A percentile compares a stretch with the other conserved stretches of the same genome.
phyloP scores from a whole-genome alignment of 768 basidiomycete species.

The Asterophora lycoperdoides region DNA sequence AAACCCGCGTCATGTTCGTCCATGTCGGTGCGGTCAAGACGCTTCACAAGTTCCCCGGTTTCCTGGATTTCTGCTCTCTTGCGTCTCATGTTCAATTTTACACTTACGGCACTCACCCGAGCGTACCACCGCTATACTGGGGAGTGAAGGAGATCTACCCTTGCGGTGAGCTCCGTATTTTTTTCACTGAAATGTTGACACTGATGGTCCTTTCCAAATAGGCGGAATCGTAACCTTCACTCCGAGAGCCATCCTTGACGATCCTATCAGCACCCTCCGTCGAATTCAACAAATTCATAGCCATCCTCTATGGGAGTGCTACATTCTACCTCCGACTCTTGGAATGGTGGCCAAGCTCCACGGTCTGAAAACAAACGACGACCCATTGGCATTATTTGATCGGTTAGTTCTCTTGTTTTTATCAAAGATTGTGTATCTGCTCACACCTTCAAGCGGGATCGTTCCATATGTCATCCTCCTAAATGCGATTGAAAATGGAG shows the following conservation, averaged over 20 bases:
- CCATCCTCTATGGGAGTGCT: slow-evolving; percentile 68
- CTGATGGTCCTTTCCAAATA: slow-evolving; percentile 20
- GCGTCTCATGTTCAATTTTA: slow-evolving; percentile 52
- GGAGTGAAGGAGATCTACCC: slow-evolving; percentile 66
- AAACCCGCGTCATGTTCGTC: slow-evolving; percentile 54
- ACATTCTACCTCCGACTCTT: slow-evolving; percentile 60
- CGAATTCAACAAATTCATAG: slow-evolving; percentile 47
- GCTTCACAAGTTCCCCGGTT: slow-evolving; percentile 44
- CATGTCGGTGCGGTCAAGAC: slow-evolving; percentile 53
- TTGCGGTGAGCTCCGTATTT: slow-evolving; percentile 41
- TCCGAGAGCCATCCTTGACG: slow-evolving; percentile 51
- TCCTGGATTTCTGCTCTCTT: slow-evolving; percentile 44
- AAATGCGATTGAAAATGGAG: slow-evolving; percentile 50
- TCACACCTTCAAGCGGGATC: slow-evolving; percentile 28
- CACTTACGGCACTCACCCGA: slow-evolving; percentile 62
- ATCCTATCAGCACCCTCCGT: slow-evolving; percentile 44
- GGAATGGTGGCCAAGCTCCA: slow-evolving; percentile 47
- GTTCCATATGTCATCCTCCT: slow-evolving; percentile 41
- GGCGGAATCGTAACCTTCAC: slow-evolving; percentile 76
- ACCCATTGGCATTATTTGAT: slow-evolving; percentile 39
- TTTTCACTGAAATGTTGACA: not conserved
- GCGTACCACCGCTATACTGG: slow-evolving; percentile 49
- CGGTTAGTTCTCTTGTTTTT: slow-evolving; percentile 28
- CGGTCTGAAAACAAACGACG: slow-evolving; percentile 26
- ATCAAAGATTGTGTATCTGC: not conserved